phyloP scores from a whole-genome alignment of 306 rosid genomes.

The Rosa rugosa region DNA sequence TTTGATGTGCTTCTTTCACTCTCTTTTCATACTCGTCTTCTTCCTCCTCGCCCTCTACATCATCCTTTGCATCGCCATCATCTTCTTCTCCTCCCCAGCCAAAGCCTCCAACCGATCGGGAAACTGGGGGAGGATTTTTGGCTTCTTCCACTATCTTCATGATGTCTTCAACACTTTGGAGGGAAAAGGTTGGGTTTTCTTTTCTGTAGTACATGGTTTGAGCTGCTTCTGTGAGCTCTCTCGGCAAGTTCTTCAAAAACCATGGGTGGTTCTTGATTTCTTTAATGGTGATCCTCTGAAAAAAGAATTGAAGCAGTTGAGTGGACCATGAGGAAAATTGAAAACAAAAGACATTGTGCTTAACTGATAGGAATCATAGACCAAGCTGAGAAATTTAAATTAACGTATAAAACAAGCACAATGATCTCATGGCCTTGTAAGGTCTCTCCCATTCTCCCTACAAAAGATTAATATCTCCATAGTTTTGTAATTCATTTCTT shows the following conservation, averaged over 20 bases:
- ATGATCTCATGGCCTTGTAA: not conserved
- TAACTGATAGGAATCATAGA: not conserved
- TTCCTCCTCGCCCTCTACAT: slow-evolving; percentile 34
- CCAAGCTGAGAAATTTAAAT: not conserved
- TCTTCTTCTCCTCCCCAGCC: slow-evolving; percentile 81
- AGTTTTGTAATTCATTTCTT: not conserved
- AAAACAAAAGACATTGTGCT: not conserved
- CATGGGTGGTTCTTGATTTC: slow-evolving; percentile 82
- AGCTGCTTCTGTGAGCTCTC: slow-evolving; percentile 78
- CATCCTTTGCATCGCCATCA: slow-evolving; percentile 43
- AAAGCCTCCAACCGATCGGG: slow-evolving; percentile 59
- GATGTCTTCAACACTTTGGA: slow-evolving; percentile 65
- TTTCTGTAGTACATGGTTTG: slow-evolving; percentile 67
- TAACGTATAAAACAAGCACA: not conserved
- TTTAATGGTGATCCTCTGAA: slow-evolving; percentile 76
- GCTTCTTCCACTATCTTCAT: slow-evolving; percentile 81
- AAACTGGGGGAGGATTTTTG: slow-evolving; percentile 49
- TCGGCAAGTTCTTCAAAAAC: slow-evolving; percentile 80
- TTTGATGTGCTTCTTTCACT: slow-evolving; percentile 74
- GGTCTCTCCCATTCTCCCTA: slow-evolving; percentile 2
- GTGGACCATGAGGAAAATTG: not conserved
- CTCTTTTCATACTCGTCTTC: slow-evolving; percentile 74
- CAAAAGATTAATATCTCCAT: not conserved
- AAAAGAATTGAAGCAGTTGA: slow-evolving; percentile 27
- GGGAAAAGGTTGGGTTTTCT: slow-evolving; percentile 78